Conservation (phyloP, 2,329 filamentous ascomycete species). For the Colletotrichum lindemuthianum region DNA sequence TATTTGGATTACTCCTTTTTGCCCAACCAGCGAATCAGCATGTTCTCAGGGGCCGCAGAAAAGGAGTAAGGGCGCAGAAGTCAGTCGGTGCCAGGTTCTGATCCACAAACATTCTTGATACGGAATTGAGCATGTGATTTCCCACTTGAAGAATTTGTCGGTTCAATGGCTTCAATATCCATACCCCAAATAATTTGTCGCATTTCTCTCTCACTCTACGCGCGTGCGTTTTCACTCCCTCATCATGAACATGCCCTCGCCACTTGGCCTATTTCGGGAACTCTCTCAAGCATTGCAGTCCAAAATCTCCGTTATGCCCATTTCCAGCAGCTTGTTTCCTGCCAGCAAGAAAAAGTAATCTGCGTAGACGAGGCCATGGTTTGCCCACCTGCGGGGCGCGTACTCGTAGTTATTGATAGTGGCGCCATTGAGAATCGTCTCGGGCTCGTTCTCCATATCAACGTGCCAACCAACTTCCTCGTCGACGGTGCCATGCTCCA, state of each 20-base stretch:
- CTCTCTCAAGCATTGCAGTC: slow-evolving; percentile 2
- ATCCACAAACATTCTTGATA: no score
- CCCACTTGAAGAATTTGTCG: no score
- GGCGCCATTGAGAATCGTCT: slow-evolving; percentile 56
- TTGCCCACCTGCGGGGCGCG: slow-evolving; percentile 54
- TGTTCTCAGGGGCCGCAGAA: slow-evolving; percentile 36
- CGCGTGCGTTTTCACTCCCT: no score
- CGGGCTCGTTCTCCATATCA: slow-evolving; percentile 43
- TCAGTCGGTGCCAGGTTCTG: no score
- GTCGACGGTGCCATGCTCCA: slow-evolving; percentile 38
- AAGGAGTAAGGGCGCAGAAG: neutral
- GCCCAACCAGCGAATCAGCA: slow-evolving; percentile 40
- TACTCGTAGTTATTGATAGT: slow-evolving; percentile 59
- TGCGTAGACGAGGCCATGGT: slow-evolving; percentile 60
- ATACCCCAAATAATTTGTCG: no score
- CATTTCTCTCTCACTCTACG: no score
- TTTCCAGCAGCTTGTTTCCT: slow-evolving; percentile 54
- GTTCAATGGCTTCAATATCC: no score
- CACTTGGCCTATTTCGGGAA: neutral
- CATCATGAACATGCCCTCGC: no score
- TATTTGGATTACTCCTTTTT: slow-evolving; percentile 41
- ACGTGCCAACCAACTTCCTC: slow-evolving; percentile 36
- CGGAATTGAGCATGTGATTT: no score
- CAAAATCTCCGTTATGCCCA: slow-evolving; percentile 36
- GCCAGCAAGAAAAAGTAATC: slow-evolving; percentile 59